Percentiles rank a stretch among this genome's conserved stretches.
phyloP scores from a whole-genome alignment of 345 rosid species.

The Eucalyptus tenuipes region DNA sequence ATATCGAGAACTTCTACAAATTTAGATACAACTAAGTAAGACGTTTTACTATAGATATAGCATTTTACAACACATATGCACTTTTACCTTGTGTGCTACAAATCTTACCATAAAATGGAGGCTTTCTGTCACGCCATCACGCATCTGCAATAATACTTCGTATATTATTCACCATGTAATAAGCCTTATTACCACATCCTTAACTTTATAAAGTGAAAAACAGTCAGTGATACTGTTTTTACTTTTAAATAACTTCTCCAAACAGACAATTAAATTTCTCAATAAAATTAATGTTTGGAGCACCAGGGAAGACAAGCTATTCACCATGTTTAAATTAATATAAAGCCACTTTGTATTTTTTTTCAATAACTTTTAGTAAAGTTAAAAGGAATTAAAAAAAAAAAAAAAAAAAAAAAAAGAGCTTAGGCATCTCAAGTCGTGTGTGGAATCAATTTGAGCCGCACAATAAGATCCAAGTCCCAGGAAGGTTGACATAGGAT shows the following conservation, averaged over 20 bases:
- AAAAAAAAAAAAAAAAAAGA: rapidly evolving
- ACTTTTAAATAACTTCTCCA: background rate
- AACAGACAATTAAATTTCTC: background rate
- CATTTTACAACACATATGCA: background rate
- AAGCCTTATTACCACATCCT: background rate
- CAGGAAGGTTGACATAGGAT: background rate
- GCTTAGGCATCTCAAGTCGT: background rate
- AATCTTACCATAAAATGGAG: background rate
- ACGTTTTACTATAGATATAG: background rate
- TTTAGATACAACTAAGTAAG: background rate
- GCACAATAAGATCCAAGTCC: background rate
- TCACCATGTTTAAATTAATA: background rate
- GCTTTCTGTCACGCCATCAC: background rate
- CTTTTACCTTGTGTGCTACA: background rate
- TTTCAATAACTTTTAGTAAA: background rate
- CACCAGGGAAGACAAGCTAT: background rate
- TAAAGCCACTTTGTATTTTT: background rate
- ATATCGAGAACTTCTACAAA: background rate
- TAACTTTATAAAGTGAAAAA: background rate
- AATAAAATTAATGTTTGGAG: background rate
- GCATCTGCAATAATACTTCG: background rate
- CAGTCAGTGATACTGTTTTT: background rate
- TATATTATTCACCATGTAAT: background rate
- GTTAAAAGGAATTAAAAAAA: background rate
- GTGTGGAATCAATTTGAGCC: background rate